phyloP scores from a whole-genome alignment of 495 filamentous ascomycete genomes.

The Astrothelium subdiscretum region DNA sequence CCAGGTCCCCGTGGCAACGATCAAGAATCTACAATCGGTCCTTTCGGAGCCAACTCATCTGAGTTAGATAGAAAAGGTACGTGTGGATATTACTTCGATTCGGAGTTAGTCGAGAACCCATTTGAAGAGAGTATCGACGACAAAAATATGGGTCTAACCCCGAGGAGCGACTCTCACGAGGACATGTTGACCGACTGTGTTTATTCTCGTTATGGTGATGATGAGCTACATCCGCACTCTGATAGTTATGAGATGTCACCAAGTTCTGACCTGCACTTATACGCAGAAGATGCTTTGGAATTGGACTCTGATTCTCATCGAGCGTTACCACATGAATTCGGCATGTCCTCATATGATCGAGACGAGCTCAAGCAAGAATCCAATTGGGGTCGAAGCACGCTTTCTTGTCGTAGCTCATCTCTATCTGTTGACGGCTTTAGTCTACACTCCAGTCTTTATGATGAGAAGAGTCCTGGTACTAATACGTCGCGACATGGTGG shows the following conservation, averaged over 20 bases:
- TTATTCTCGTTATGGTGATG: neutral
- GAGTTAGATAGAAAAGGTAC: neutral
- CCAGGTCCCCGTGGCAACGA: neutral
- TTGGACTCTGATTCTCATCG: neutral
- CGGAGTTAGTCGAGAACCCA: neutral
- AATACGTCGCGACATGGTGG: too few species aligned
- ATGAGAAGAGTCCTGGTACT: neutral
- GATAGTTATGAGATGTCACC: neutral
- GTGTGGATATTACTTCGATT: neutral
- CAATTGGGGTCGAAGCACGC: neutral
- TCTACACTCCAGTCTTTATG: neutral
- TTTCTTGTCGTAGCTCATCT: neutral
- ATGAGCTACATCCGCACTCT: neutral
- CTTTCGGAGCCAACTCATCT: neutral
- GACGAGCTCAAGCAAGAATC: neutral
- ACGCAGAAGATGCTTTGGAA: neutral
- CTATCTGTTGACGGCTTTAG: neutral
- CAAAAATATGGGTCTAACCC: neutral
- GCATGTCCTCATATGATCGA: neutral
- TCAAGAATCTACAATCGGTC: neutral
- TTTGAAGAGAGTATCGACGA: neutral
- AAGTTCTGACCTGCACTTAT: neutral
- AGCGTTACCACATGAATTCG: neutral
- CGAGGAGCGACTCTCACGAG: neutral
- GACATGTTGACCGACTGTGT: neutral